Evolutionary conservation across 352 stramenopile genomes (phyloP), one percentile per base, ranked within the genome.

Genomic region (Phytophthora uliginosa): DNA sequence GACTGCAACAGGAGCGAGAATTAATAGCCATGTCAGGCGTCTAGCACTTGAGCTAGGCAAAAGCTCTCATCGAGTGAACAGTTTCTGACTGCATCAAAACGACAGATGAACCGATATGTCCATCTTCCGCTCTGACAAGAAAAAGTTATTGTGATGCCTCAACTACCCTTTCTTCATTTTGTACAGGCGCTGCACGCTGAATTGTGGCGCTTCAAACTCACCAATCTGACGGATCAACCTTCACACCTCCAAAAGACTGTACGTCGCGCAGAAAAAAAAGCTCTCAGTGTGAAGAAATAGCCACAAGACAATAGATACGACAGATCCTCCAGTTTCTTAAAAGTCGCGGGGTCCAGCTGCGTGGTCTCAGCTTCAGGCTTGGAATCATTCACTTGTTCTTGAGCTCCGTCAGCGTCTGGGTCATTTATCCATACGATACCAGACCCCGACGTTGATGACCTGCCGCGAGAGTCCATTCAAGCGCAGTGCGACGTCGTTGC

Each of bases 161-260:
- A 31, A 31, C 26, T 31, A n/a, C n/a, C n/a, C 26, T 31, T 31
- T 31, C 26, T 31, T n/a, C n/a, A n/a, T n/a, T n/a, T n/a, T n/a
- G n/a, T n/a, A 31, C 3, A 31, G 26, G 26, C 26, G 26, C 26
- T 7, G 26, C 26, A 31, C 24, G 13, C 50, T 34, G 18, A 38
- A 10, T 20, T 7, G 20, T 38, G 12, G 24, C 24, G 8, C 10
- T 24, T 52, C 31, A 65, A 93, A 91, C 50, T 91, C 85, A 7
- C 83, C 85, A 36, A 93, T 91, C 26, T 79, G 73, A 7, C 75
- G 82, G 10, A 83, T 91, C 20, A 84, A 75, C 36, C 84, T 78
- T 31, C 73, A 78, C 33, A 81, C 63, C 5, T 93, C 83, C 34
- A 95, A 68, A 7, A 94, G 73, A 33, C 63, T 81, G 42, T 94